These are phyloP conservation scores for Phallus indusiatus DNA, from an alignment of 768 basidiomycete genomes.

Conservation along the genomic window DNA sequence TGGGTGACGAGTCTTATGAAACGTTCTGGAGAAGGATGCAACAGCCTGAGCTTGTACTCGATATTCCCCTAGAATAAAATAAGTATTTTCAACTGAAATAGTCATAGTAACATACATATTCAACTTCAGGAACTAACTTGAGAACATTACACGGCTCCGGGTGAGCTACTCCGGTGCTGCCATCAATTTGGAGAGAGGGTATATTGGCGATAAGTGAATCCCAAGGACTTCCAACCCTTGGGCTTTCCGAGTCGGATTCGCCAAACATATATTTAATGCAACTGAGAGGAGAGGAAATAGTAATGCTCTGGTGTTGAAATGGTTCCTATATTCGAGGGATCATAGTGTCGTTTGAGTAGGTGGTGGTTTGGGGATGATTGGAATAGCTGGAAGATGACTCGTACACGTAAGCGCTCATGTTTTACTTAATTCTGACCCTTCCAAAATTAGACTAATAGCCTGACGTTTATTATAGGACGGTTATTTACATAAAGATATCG, in stretches of 20 bases:
- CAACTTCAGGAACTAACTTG: slow-evolving; percentile 66
- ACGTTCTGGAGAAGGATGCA: slow-evolving; percentile 65
- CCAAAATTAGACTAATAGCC: slow-evolving; percentile 5
- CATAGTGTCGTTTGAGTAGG: slow-evolving; percentile 26
- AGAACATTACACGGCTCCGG: slow-evolving; percentile 32
- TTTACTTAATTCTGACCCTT: not conserved
- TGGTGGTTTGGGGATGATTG: not conserved
- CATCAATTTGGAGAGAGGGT: slow-evolving; percentile 23
- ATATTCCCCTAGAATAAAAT: slow-evolving; percentile 57
- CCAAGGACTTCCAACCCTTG: slow-evolving; percentile 76
- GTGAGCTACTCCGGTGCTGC: slow-evolving; percentile 20
- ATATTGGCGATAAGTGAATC: slow-evolving; percentile 59
- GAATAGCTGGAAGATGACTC: not conserved
- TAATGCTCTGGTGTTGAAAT: slow-evolving; percentile 5
- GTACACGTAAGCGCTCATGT: not conserved
- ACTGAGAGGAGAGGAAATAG: not conserved
- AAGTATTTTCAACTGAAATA: not conserved
- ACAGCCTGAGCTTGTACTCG: slow-evolving; percentile 89
- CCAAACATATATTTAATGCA: slow-evolving; percentile 50
- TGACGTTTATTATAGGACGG: slow-evolving; percentile 6
- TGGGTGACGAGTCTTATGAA: slow-evolving; percentile 86
- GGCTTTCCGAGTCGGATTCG: slow-evolving; percentile 73
- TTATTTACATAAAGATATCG: slow-evolving; percentile 7
- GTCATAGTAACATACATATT: slow-evolving; percentile 35
- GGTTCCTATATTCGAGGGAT: slow-evolving; percentile 44